Conservation (phyloP, 2,329 filamentous ascomycete species). For the Alternaria longipes region DNA sequence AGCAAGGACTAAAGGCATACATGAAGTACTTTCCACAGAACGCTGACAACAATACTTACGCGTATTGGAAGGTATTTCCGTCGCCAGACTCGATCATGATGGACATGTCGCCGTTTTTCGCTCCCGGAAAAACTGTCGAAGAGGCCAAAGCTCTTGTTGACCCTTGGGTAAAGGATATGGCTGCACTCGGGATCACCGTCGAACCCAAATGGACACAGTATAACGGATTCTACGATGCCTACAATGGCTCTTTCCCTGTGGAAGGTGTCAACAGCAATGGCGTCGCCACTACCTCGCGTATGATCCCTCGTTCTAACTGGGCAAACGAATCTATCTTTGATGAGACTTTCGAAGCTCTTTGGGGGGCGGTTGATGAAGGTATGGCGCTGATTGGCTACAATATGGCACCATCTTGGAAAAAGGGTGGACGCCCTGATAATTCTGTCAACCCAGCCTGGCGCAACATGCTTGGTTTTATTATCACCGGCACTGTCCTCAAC, state of each 20-base stretch:
- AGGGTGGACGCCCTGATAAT: slow-evolving; percentile 7
- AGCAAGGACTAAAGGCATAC: slow-evolving; percentile 2
- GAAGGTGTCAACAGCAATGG: not conserved
- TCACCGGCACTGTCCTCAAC: not conserved
- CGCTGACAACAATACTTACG: not conserved
- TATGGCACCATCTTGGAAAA: slow-evolving; percentile 2
- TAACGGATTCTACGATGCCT: slow-evolving; percentile 1
- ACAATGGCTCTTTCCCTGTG: not conserved
- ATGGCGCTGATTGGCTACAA: slow-evolving; percentile 6
- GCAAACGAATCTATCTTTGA: not conserved
- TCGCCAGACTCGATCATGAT: not conserved
- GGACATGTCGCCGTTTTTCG: slow-evolving; percentile 4
- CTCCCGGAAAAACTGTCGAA: not conserved
- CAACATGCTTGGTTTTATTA: slow-evolving; percentile 6
- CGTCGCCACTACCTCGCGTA: not conserved
- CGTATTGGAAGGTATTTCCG: slow-evolving; percentile 2
- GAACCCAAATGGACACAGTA: slow-evolving; percentile 1
- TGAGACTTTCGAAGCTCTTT: not conserved
- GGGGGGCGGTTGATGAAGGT: not conserved
- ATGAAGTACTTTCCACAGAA: slow-evolving; percentile 1
- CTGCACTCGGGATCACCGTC: not conserved
- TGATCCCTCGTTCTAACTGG: slow-evolving; percentile 2
- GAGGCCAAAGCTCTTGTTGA: slow-evolving; percentile 1
- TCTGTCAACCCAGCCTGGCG: slow-evolving; percentile 8
- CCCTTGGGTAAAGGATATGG: not conserved